These are phyloP conservation scores for Camelina hispida DNA, from an alignment of 345 rosid genomes.

Conservation along the genomic window DNA sequence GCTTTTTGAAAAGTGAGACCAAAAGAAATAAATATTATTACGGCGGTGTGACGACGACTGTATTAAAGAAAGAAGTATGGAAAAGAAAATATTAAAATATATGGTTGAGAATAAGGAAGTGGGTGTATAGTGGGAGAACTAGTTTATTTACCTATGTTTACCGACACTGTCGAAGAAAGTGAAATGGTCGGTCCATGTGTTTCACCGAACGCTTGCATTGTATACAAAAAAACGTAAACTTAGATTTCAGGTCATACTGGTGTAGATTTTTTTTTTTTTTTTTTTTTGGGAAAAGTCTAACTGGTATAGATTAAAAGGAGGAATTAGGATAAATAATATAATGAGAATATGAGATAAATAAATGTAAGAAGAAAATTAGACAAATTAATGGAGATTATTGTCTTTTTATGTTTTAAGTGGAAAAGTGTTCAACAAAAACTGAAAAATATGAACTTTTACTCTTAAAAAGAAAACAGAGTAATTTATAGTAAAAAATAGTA, in stretches of 20 bases:
- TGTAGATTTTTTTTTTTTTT: not conserved
- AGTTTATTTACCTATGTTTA: conserved; percentile 7
- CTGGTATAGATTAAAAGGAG: not conserved
- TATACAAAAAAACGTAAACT: not conserved
- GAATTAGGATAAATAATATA: not conserved
- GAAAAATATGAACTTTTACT: no score
- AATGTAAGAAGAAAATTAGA: not conserved
- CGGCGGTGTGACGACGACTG: conserved; percentile 25
- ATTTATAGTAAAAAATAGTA: no score
- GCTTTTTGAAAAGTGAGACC: not conserved
- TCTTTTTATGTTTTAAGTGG: no score
- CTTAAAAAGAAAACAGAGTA: no score
- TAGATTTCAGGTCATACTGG: not conserved
- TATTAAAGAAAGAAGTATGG: not conserved
- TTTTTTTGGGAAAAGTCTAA: no score
- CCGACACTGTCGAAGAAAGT: conserved; percentile 27
- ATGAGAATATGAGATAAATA: no score
- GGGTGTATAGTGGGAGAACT: conserved; percentile 33
- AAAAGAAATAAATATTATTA: not conserved
- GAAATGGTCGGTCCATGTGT: conserved; percentile 34
- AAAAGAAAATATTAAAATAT: not conserved
- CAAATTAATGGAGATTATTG: no score
- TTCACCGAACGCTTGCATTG: not conserved
- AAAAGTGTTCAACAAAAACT: no score
- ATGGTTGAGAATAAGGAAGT: conserved; percentile 26